phyloP scores from a whole-genome alignment of 345 rosid species.

The Rhizophora mangle region DNA sequence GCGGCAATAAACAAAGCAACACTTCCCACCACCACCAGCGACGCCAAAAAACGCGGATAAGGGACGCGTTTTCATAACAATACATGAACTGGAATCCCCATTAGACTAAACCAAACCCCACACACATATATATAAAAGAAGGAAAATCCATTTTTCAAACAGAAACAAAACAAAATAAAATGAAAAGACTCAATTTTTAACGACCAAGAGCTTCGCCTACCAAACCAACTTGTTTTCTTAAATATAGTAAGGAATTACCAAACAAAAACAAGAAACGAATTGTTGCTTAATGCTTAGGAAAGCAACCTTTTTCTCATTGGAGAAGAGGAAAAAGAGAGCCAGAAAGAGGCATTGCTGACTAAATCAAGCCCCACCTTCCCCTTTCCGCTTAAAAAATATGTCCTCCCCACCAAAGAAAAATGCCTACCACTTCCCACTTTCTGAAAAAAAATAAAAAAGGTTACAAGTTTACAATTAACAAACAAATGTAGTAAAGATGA shows the following conservation, averaged over 20 bases:
- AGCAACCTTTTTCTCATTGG: conserved; percentile 7
- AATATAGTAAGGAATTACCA: background rate
- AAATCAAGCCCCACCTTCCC: conserved; percentile 35
- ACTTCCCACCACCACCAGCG: conserved; percentile 15
- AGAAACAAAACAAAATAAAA: background rate
- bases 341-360: conserved; percentile 42
- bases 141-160: background rate
- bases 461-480: background rate
- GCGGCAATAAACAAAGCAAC: conserved; percentile 23
- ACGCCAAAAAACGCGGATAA: conserved; percentile 30
- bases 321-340: background rate
- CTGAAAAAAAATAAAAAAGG: background rate
- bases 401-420: background rate
- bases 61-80: conserved; percentile 61
- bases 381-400: conserved; percentile 23
- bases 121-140: background rate
- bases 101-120: conserved; percentile 15
- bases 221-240: conserved; percentile 11
- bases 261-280: background rate
- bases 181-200: conserved; percentile 3
- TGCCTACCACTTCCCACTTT: background rate
- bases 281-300: conserved; percentile 10
- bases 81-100: conserved; percentile 53
- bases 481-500: background rate
- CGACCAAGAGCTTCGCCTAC: conserved; percentile 26